Evolutionary conservation across 2,329 filamentous ascomycete species (phyloP), one percentile per base, ranked within the genome.

Genomic region (Ophioceras dolichostomum): DNA sequence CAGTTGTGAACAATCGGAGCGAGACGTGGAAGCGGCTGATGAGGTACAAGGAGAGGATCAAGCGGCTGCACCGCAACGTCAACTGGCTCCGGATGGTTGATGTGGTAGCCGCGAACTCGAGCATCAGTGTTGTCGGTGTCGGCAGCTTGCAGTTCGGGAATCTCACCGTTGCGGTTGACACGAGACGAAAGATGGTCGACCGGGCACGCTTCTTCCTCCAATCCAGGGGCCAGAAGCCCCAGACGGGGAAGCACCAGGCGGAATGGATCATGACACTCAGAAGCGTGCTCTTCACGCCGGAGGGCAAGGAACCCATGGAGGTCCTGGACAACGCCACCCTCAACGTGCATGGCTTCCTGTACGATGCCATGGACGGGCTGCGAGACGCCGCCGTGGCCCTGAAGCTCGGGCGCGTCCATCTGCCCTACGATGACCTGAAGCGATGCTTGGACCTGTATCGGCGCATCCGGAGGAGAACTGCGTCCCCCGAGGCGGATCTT

Each of bases 221-320:
- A 52, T 73, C 81, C 57, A 77, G 78, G 45, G 67, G 74, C 45
- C 68, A 68, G 31, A 67, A 69, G 19, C 56, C 57, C 22, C 59
- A 56, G 12, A 51, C 76, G 35, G n/a, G n/a, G n/a, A 77, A 82
- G 48, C 70, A 74, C 33, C 87, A 91, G 28, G 89, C 88, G 2
- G 93, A 98, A 64, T 98, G 93, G 89, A 89, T 93, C 45, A 71
- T 94, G 49, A 82, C 82, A 7, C 60, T 89, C 36, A 77, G 85
- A 42, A 95, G 88, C 57, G 73, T 96, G 33, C 67, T 96, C 6
- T 93, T 98, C 50, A 93, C 85, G 0, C 77, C 86, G 2, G 79
- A 93, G 40, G 87, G 86, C 24, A 72, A 73, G 38, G 87, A 96
- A 40, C 81, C 87, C 1, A 77, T 85, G 39, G 89, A 98, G 57